Conservation (phyloP, 2,329 filamentous ascomycete genomes). For the Massarina eburnea region DNA sequence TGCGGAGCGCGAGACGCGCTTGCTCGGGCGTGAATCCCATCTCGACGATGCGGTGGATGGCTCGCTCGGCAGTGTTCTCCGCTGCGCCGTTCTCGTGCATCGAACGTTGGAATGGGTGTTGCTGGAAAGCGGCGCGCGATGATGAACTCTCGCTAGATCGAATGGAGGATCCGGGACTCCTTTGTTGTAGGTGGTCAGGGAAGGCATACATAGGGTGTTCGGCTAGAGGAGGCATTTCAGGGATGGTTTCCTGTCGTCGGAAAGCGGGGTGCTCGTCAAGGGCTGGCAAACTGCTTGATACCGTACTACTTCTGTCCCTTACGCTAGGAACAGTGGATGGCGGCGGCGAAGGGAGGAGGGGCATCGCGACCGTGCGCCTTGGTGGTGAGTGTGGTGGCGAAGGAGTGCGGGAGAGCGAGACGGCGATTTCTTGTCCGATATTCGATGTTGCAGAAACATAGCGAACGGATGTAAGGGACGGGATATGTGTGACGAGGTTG, state of each 20-base stretch:
- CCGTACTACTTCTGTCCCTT: slow-evolving; percentile 25
- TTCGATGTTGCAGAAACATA: slow-evolving; percentile 9
- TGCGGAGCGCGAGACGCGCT: slow-evolving; percentile 59
- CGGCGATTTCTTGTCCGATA: slow-evolving; percentile 20
- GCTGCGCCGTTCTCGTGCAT: slow-evolving; percentile 38
- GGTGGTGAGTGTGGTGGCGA: slow-evolving; percentile 22
- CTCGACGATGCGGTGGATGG: slow-evolving; percentile 59
- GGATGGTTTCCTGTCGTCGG: slow-evolving; percentile 5
- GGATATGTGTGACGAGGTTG: slow-evolving; percentile 35
- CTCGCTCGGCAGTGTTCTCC: slow-evolving; percentile 58
- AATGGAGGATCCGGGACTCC: slow-evolving; percentile 5
- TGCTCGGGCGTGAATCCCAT: slow-evolving; percentile 61
- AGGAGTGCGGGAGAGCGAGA: slow-evolving; percentile 15
- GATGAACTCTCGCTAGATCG: slow-evolving; percentile 8
- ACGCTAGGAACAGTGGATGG: slow-evolving; percentile 28
- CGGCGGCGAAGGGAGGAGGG: slow-evolving; percentile 34
- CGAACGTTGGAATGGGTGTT: slow-evolving; percentile 36
- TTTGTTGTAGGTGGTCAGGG: not conserved
- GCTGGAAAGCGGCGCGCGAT: slow-evolving; percentile 22
- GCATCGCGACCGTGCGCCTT: slow-evolving; percentile 28
- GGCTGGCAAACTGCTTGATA: slow-evolving; percentile 28
- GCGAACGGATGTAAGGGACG: slow-evolving; percentile 20
- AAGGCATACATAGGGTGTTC: slow-evolving; percentile 1
- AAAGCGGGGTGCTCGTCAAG: slow-evolving; percentile 26
- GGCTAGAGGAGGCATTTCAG: not conserved